Percentiles rank a stretch among this genome's conserved stretches.
Evolutionary conservation across 306 rosid genomes (phyloP).

Genomic region (Quercus alba): DNA sequence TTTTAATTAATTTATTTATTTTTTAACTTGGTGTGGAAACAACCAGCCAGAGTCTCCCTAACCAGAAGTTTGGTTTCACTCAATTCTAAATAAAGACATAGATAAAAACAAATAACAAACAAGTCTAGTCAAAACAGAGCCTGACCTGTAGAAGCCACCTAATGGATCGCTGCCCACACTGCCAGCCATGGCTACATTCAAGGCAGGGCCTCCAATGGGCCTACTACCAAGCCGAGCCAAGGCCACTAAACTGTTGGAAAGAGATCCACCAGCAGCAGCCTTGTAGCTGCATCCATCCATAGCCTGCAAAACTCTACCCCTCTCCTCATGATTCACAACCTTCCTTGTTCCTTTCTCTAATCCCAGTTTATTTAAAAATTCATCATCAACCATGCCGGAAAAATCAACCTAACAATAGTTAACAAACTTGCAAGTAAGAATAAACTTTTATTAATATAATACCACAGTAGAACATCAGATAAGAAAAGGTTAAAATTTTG

Average conservation of each 20-base stretch:
- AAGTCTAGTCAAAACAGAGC: slow-evolving; percentile 2
- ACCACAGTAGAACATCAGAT: neutral
- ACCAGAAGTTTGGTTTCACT: neutral
- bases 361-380: slow-evolving; percentile 67
- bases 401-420: slow-evolving; percentile 68
- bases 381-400: slow-evolving; percentile 79
- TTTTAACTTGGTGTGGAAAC: neutral
- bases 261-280: slow-evolving; percentile 99
- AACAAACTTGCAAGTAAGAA: neutral
- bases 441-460: neutral
- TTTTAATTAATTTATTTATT: neutral
- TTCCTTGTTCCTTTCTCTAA: slow-evolving; percentile 89
- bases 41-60: neutral
- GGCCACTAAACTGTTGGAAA: slow-evolving; percentile 89
- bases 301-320: slow-evolving; percentile 87
- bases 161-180: slow-evolving; percentile 89
- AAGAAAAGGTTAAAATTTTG: neutral
- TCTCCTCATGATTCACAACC: slow-evolving; percentile 86
- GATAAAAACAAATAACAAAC: neutral
- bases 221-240: slow-evolving; percentile 79
- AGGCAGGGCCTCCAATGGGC: slow-evolving; percentile 45
- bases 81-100: neutral
- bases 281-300: slow-evolving; percentile 98
- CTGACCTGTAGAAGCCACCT: slow-evolving; percentile 92
- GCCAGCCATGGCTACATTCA: slow-evolving; percentile 91